Base-by-base conservation (phyloP, 2,329 filamentous ascomycete genomes). In the Neofusicoccum kwambonambiense region DNA sequence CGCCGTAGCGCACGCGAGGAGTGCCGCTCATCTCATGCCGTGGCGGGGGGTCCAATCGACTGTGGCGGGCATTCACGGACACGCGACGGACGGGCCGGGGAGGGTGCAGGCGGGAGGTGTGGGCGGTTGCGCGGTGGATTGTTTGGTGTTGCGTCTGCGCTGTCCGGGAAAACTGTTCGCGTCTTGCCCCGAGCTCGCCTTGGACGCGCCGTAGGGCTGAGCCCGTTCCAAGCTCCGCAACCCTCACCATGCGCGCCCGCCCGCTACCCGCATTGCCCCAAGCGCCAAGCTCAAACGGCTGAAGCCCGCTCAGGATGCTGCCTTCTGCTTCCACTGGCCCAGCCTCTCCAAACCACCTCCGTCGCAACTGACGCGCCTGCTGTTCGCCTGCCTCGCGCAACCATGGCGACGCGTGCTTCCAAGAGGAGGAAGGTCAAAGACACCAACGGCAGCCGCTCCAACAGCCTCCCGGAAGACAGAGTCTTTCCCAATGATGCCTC, bases 1-100 rank as follows among this genome's bases (percentile, higher is more conserved):
- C 90, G 84, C 76, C 77, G 51, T 90, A 92, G 82, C 89, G 87
- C 82, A 92, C 83, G 81, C 89, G 90, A 80, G 89, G 91, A 82
- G 91, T 95, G 78, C 84, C 86, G 86, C 87, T 91, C 92, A 94
- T 94, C 80, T 87, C 87, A 90, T 89, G 70, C 69, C 64, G 70
- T 56, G 42, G 62, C 62, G 34, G 42, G 42, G 47, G 37, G 27
- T 50, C 17, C 31, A 61, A 52, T 50, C 57, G 35, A 27, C 58
- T 17, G 45, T 22, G 58, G 58, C 41, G 22, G 42, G 42, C 62
- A 64, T 64, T 34, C 35, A 64, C 42, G 42, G 52, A 22, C 15
- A 27, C 57, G 58, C 42, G 35, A 12, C 17, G 17, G 44, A 63
- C 35, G 41, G 50, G 57, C 57, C 49, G 60, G 51, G 54, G 49